A percentile compares a stretch with the other conserved stretches of the same genome.
Conservation (phyloP, 192 early-diverging fungal genomes). For the Linnemannia exigua region DNA sequence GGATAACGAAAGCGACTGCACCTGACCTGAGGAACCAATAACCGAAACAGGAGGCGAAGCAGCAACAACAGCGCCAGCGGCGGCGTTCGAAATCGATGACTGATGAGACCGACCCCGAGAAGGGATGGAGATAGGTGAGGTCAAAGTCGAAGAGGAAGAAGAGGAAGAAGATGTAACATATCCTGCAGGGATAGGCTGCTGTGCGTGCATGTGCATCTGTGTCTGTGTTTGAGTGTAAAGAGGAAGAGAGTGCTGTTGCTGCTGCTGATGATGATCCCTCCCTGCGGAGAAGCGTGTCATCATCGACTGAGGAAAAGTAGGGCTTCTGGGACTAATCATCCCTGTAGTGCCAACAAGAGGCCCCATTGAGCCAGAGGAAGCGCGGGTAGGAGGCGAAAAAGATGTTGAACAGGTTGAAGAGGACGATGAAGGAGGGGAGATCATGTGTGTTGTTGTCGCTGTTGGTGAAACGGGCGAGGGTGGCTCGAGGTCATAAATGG, state of each 20-base stretch:
- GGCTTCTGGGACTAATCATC: not conserved
- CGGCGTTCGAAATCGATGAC: not conserved
- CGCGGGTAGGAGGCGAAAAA: not conserved
- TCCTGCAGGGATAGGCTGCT: not conserved
- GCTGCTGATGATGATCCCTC: not conserved
- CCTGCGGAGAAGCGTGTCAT: conserved; percentile 1
- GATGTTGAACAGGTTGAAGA: not conserved
- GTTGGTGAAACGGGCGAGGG: conserved; percentile 12
- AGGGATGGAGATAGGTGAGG: conserved; percentile 15
- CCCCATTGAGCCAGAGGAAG: not conserved
- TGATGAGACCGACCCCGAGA: conserved; percentile 10
- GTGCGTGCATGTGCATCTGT: not conserved
- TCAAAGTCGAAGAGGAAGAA: no score
- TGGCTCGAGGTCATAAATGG: conserved; percentile 17
- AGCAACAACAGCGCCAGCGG: not conserved
- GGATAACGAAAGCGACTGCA: not conserved
- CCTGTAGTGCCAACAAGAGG: not conserved
- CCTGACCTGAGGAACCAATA: not conserved
- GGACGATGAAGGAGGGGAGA: not conserved
- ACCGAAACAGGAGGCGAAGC: not conserved
- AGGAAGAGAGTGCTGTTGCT: no score
- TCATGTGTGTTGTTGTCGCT: not conserved
- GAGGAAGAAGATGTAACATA: not conserved
- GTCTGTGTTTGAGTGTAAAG: no score
- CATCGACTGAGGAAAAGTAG: conserved; percentile 3